These are phyloP conservation scores for Phialophora chinensis DNA, from an alignment of 2,329 filamentous ascomycete genomes.

Conservation along the genomic window DNA sequence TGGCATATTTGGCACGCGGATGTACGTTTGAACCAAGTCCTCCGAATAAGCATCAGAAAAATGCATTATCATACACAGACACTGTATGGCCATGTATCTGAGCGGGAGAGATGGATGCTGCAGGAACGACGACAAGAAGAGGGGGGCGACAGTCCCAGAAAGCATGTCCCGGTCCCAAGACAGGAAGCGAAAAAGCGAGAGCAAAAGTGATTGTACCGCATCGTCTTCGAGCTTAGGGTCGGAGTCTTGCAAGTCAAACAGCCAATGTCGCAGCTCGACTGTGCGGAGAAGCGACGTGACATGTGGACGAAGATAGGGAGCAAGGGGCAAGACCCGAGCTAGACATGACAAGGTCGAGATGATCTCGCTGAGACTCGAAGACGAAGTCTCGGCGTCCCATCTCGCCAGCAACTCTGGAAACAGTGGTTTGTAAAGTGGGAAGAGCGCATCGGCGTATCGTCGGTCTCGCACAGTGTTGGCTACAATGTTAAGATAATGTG, in stretches of 20 bases:
- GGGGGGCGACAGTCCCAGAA: slow-evolving; percentile 66
- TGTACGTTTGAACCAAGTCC: slow-evolving; percentile 69
- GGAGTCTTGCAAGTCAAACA: slow-evolving; percentile 10
- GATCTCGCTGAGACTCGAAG: slow-evolving; percentile 33
- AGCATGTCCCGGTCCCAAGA: slow-evolving; percentile 76
- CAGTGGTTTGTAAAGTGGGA: slow-evolving; percentile 73
- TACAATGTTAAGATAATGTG: slow-evolving; percentile 73
- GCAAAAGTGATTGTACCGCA: slow-evolving; percentile 57
- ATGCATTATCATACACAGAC: slow-evolving; percentile 78
- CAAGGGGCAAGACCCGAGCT: slow-evolving; percentile 37
- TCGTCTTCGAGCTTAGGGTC: slow-evolving; percentile 43
- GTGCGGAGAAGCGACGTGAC: slow-evolving; percentile 23
- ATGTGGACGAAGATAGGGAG: slow-evolving; percentile 33
- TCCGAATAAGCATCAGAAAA: slow-evolving; percentile 81
- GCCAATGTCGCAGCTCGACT: slow-evolving; percentile 2
- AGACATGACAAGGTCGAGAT: slow-evolving; percentile 45
- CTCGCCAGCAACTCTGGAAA: slow-evolving; percentile 83
- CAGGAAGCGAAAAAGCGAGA: slow-evolving; percentile 79
- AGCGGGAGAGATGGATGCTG: slow-evolving; percentile 63
- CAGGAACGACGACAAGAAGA: slow-evolving; percentile 73
- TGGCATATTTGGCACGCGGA: slow-evolving; percentile 59
- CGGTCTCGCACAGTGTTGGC: slow-evolving; percentile 72
- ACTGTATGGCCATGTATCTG: slow-evolving; percentile 79
- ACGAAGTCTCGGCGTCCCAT: slow-evolving; percentile 62
- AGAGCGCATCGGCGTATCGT: slow-evolving; percentile 73